Evolutionary conservation across 805 yeast species (phyloP).

Genomic region (Wickerhamomyces sydowiorum): DNA sequence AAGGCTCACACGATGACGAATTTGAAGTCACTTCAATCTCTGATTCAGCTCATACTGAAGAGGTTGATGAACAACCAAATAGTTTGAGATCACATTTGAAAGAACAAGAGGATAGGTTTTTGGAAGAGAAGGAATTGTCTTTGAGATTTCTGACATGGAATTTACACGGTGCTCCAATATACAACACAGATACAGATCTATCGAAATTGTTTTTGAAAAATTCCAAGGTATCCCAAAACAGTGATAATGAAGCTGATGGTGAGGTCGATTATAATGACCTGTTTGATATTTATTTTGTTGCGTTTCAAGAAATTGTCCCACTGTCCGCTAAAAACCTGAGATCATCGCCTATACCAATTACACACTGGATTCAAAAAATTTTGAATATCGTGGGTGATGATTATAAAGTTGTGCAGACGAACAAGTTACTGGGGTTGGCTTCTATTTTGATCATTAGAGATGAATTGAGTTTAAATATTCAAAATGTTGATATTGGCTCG

Average conservation of each 20-base stretch:
- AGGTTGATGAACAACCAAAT: not conserved
- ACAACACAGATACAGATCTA: slow-evolving; percentile 13
- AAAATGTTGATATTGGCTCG: slow-evolving; percentile 32
- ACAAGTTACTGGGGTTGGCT: slow-evolving; percentile 48
- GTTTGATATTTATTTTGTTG: slow-evolving; percentile 35
- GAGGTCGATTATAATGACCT: slow-evolving; percentile 1
- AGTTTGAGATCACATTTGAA: slow-evolving; percentile 12
- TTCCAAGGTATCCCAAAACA: too few species aligned
- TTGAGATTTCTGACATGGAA: slow-evolving; percentile 35
- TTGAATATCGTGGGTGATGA: slow-evolving; percentile 12
- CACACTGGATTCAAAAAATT: slow-evolving; percentile 27
- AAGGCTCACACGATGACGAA: too few species aligned
- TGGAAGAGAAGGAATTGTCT: slow-evolving; percentile 14
- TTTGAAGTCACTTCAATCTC: not conserved
- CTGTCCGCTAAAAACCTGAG: slow-evolving; percentile 33
- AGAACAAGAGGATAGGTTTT: slow-evolving; percentile 10
- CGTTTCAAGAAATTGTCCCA: slow-evolving; percentile 47
- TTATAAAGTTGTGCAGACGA: slow-evolving; percentile 34
- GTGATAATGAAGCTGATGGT: not conserved
- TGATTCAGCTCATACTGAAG: not conserved
- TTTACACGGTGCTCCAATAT: slow-evolving; percentile 25
- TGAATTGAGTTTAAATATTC: slow-evolving; percentile 31
- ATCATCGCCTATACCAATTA: slow-evolving; percentile 27
- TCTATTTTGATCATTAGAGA: slow-evolving; percentile 36
- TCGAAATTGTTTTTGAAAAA: slow-evolving; percentile 7